phyloP scores from a whole-genome alignment of 257 asterid genomes.

The Solanum virginianum region DNA sequence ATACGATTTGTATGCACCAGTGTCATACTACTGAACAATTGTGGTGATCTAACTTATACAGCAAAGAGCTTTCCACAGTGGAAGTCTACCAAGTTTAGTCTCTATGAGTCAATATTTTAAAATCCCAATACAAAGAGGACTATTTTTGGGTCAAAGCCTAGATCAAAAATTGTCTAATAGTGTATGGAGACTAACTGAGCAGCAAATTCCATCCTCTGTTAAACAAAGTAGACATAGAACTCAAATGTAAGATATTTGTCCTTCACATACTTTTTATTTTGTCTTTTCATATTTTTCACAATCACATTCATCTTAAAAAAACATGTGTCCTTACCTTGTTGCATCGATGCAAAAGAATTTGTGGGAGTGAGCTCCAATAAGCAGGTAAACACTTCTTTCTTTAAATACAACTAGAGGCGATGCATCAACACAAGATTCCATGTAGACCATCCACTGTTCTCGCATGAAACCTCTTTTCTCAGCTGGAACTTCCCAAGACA shows the following conservation, averaged over 20 bases:
- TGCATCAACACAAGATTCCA: conserved; percentile 92
- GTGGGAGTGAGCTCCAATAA: conserved; percentile 87
- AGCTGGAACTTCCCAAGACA: conserved; percentile 26
- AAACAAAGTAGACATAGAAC: neutral
- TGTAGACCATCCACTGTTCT: conserved; percentile 56
- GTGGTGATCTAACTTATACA: neutral
- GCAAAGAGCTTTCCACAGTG: neutral
- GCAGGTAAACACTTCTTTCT: conserved; percentile 38
- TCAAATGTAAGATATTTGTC: neutral
- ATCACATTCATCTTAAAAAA: neutral
- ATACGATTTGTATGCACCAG: neutral
- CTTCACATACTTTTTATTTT: neutral
- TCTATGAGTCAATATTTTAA: neutral
- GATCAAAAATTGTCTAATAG: neutral
- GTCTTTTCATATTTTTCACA: neutral
- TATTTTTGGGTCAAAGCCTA: neutral
- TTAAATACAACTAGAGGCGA: conserved; percentile 72
- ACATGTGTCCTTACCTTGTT: conserved; percentile 33
- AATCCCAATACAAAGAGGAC: neutral
- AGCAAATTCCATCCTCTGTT: neutral
- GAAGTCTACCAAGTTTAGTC: neutral
- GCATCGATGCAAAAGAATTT: conserved; percentile 65
- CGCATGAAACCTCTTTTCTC: conserved; percentile 39
- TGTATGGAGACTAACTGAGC: neutral
- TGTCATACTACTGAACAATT: neutral